These are phyloP conservation scores for Gossypium davidsonii DNA, from an alignment of 441 rosid species.

Conservation along the genomic window DNA sequence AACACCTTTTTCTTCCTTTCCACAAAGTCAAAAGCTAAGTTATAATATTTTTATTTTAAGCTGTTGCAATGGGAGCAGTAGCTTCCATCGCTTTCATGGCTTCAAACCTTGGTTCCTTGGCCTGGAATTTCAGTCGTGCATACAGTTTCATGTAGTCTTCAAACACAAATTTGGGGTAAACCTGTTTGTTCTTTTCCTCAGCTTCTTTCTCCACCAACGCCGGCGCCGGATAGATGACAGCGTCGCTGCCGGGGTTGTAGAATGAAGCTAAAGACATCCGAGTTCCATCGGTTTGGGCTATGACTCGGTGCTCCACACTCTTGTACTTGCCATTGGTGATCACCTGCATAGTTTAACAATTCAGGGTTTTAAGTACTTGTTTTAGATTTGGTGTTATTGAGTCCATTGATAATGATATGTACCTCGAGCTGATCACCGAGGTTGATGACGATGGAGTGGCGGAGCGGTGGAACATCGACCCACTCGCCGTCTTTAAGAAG, in stretches of 20 bases:
- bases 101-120: background rate
- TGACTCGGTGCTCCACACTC: constrained; percentile 78
- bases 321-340: constrained; percentile 90
- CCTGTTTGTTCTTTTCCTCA: background rate
- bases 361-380: constrained; percentile 29
- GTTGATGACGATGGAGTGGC: no score
- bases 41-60: background rate
- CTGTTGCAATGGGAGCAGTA: background rate
- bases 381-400: no score
- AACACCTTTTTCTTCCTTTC: no score
- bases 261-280: constrained; percentile 93
- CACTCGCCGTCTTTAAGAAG: constrained; percentile 3
- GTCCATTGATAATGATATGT: no score
- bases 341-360: constrained; percentile 32
- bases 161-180: background rate
- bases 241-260: constrained; percentile 86
- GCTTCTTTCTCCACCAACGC: constrained; percentile 30
- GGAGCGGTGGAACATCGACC: no score
- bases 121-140: background rate
- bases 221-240: constrained; percentile 81
- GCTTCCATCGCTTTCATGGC: background rate
- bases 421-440: no score
- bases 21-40: no score
- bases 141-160: background rate
- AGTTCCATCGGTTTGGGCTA: constrained; percentile 63